Evolutionary conservation across 208 protist species (phyloP).

Genomic region (Trichomonas tenax): DNA sequence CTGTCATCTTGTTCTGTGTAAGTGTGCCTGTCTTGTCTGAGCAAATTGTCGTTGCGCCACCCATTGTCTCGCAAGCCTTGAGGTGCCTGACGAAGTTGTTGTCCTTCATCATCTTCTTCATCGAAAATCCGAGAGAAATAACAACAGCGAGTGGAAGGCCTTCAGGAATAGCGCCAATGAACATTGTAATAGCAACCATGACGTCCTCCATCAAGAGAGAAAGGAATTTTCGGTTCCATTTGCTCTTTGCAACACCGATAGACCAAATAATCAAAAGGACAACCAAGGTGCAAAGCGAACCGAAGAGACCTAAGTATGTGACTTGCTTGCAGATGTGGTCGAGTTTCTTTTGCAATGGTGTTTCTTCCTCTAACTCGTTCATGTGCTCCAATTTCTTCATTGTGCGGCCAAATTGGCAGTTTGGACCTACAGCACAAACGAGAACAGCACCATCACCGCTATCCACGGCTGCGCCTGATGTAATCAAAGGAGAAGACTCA

Average conservation of each 20-base stretch:
- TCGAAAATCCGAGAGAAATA: slow-evolving; percentile 41
- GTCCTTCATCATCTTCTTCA: slow-evolving; percentile 22
- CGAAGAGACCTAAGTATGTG: neutral
- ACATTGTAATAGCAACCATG: slow-evolving; percentile 11
- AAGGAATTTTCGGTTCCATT: neutral
- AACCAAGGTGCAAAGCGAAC: neutral
- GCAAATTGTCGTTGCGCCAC: slow-evolving; percentile 41
- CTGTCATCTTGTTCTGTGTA: slow-evolving; percentile 46
- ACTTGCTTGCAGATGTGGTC: neutral
- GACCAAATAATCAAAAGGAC: neutral
- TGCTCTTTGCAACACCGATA: neutral
- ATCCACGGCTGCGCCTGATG: slow-evolving; percentile 22
- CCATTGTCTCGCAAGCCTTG: slow-evolving; percentile 43
- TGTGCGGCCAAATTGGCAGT: slow-evolving; percentile 21
- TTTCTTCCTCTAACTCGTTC: neutral
- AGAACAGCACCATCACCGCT: slow-evolving; percentile 15
- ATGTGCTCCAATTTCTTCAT: neutral
- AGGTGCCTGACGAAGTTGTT: slow-evolving; percentile 27
- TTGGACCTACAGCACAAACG: slow-evolving; percentile 22
- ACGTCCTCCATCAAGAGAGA: neutral
- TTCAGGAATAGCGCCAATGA: slow-evolving; percentile 52
- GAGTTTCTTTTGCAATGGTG: slow-evolving; percentile 24
- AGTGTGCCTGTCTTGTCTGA: slow-evolving; percentile 51
- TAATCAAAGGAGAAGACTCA: neutral
- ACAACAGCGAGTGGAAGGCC: slow-evolving; percentile 54